A percentile compares a stretch with the other conserved stretches of the same genome.
Conservation (phyloP, 202 grass and related monocot species). For the Miscanthus sacchariflorus region DNA sequence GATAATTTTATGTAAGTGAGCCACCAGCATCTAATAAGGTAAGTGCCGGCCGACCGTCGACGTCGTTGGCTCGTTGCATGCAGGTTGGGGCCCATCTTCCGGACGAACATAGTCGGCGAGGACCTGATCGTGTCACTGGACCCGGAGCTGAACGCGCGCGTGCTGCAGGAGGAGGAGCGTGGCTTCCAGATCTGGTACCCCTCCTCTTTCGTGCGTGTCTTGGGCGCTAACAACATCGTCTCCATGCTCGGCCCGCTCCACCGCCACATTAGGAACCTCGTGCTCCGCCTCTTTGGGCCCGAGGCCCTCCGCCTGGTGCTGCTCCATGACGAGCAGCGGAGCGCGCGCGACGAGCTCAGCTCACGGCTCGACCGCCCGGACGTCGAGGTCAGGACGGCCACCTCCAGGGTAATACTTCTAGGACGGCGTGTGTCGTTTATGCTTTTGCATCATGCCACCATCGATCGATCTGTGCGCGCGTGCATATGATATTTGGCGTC, state of each 20-base stretch:
- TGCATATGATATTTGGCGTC: constrained; percentile 61
- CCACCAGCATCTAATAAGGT: too few relatives aligned
- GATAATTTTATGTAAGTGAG: too few relatives aligned
- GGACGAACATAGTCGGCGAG: constrained; percentile 30
- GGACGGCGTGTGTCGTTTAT: too few relatives aligned
- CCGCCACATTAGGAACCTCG: constrained; percentile 22
- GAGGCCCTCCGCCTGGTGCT: constrained; percentile 32
- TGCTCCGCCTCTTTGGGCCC: constrained; percentile 50
- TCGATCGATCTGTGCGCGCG: too few relatives aligned
- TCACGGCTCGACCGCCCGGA: constrained; percentile 3
- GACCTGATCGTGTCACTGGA: constrained; percentile 42
- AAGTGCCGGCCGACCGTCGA: too few relatives aligned
- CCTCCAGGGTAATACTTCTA: too few relatives aligned
- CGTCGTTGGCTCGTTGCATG: too few relatives aligned
- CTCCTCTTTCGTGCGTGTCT: constrained; percentile 26
- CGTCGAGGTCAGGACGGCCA: too few relatives aligned
- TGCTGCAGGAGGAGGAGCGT: constrained; percentile 48
- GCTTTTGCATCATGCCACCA: too few relatives aligned
- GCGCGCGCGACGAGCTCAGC: neutral
- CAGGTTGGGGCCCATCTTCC: constrained; percentile 19
- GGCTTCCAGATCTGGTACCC: constrained; percentile 53
- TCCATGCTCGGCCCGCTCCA: constrained; percentile 29
- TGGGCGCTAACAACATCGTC: constrained; percentile 35
- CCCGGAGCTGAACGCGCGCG: constrained; percentile 12
- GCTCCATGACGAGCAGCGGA: constrained; percentile 31